phyloP scores from a whole-genome alignment of 2,329 filamentous ascomycete species.

The Cladosporium cucumerinum region DNA sequence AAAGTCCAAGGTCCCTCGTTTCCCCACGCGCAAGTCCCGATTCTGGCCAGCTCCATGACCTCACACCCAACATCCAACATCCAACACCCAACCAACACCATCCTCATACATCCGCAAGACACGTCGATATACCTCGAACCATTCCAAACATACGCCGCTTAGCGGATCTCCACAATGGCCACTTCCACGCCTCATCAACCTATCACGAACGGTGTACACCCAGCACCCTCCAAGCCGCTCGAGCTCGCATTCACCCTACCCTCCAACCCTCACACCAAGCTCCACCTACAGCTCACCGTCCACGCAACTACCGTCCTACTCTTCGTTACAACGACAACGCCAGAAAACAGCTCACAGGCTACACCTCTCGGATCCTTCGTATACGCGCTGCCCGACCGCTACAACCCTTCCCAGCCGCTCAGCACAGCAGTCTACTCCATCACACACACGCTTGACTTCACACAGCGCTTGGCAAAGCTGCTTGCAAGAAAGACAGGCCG shows the following conservation, averaged over 20 bases:
- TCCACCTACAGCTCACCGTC: slow-evolving; percentile 58
- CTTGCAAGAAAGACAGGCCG: slow-evolving; percentile 68
- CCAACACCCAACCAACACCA: background rate
- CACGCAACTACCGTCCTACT: slow-evolving; percentile 52
- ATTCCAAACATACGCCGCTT: background rate
- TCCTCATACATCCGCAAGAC: background rate
- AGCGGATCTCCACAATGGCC: slow-evolving; percentile 21
- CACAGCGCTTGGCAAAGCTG: slow-evolving; percentile 77
- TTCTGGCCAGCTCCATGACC: slow-evolving; percentile 3
- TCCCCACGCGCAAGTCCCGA: background rate
- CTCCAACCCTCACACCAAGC: slow-evolving; percentile 53
- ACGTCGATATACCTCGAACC: background rate
- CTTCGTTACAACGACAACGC: slow-evolving; percentile 54
- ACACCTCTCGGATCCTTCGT: slow-evolving; percentile 75
- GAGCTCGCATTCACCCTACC: slow-evolving; percentile 59
- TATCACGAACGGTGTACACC: slow-evolving; percentile 28
- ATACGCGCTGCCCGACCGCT: slow-evolving; percentile 77
- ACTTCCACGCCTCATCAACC: slow-evolving; percentile 14
- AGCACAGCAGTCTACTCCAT: slow-evolving; percentile 76
- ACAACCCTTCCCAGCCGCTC: slow-evolving; percentile 57
- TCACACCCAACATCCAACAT: background rate
- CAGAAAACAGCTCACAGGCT: slow-evolving; percentile 8
- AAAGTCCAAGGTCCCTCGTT: no score
- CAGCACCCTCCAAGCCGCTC: slow-evolving; percentile 39
- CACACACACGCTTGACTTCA: slow-evolving; percentile 78